A percentile compares a stretch with the other conserved stretches of the same genome.
phyloP scores from a whole-genome alignment of 1,284 basidiomycete species.

The Vanrija humicola region DNA sequence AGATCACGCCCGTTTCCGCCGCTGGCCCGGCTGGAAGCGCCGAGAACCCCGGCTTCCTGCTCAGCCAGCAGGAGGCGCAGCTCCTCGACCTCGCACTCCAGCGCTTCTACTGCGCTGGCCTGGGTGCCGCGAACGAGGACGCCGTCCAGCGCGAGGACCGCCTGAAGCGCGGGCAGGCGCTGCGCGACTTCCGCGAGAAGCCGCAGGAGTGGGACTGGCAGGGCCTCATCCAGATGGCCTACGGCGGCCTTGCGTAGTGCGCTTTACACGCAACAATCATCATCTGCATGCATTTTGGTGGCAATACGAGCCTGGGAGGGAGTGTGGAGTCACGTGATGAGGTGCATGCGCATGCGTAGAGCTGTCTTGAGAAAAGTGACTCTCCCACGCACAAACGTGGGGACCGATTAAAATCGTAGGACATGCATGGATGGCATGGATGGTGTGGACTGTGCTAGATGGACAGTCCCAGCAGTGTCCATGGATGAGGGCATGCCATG shows the following conservation, averaged over 20 bases:
- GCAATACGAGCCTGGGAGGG: neutral
- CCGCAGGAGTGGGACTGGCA: conserved; percentile 49
- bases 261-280: too few species aligned
- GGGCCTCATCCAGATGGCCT: conserved; percentile 42
- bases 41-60: conserved; percentile 54
- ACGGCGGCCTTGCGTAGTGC: conserved; percentile 12
- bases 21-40: conserved; percentile 24
- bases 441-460: too few species aligned
- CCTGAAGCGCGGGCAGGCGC: conserved; percentile 28
- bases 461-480: too few species aligned
- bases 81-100: conserved; percentile 71
- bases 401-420: neutral
- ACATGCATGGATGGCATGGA: neutral
- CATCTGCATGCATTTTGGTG: neutral
- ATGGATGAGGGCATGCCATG: too few species aligned
- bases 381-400: neutral
- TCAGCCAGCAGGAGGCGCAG: conserved; percentile 76
- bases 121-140: conserved; percentile 24
- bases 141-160: conserved; percentile 32
- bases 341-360: neutral
- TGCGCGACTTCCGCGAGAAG: conserved; percentile 42
- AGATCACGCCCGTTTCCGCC: conserved; percentile 64
- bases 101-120: conserved; percentile 62
- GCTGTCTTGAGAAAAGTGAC: too few species aligned
- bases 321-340: neutral